Evolutionary conservation across 1,284 basidiomycete genomes (phyloP).

Genomic region (Sanghuangporus sanghuang): DNA sequence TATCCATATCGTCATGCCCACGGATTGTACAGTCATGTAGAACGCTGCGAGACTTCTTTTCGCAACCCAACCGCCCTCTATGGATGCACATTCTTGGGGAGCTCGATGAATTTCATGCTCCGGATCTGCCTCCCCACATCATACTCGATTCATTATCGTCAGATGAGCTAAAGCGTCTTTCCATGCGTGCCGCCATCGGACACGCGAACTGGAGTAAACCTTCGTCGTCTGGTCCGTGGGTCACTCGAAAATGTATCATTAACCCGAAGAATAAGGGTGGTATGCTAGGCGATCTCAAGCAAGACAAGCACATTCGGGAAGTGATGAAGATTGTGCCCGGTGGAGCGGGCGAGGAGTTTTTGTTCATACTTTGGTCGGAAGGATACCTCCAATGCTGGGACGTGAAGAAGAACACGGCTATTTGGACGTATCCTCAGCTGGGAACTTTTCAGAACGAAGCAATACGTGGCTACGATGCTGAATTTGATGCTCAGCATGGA

Average conservation of each 20-base stretch:
- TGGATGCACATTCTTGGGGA: slow-evolving; percentile 3
- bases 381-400: slow-evolving; percentile 15
- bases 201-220: not conserved
- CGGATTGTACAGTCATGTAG: not conserved
- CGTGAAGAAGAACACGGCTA: not conserved
- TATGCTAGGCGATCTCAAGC: not conserved
- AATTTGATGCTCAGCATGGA: not conserved
- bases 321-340: not conserved
- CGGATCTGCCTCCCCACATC: not conserved
- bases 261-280: slow-evolving; percentile 4
- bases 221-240: not conserved
- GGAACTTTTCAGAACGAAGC: not conserved
- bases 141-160: not conserved
- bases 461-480: not conserved
- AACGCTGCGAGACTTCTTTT: not conserved
- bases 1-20: not conserved
- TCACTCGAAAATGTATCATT: not conserved
- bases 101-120: not conserved
- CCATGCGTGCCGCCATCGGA: not conserved
- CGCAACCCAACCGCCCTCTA: not conserved
- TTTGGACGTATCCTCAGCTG: slow-evolving; percentile 14
- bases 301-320: not conserved
- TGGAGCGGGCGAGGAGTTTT: not conserved
- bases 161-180: slow-evolving; percentile 1
- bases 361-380: not conserved